Base-by-base conservation (phyloP, 345 rosid species). In the Sonneratia alba region DNA sequence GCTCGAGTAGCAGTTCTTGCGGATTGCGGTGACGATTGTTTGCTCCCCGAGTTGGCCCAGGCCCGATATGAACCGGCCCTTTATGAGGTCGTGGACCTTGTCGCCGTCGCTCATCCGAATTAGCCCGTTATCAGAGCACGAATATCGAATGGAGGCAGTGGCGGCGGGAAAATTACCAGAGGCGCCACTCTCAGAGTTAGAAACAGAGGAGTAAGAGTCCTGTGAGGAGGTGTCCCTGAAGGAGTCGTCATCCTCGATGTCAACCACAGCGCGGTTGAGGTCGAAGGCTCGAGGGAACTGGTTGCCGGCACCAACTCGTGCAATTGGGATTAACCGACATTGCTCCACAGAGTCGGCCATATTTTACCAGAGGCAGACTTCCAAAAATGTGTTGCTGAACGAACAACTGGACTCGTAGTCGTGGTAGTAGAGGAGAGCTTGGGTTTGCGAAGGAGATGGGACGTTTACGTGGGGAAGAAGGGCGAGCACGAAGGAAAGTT, bases 121-220 rank as follows among this genome's bases (percentile, higher is more conserved):
- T 62, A 88, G 71, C 15, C 85, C 85, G 2, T 70, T 70, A 3
- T 55, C 70, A 1, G 73, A 70, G 69, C 68, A 55, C 0, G 75
- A 70, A 24, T 63, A 21, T 2, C 16, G 76, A 69, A 8, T 14
- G 19, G 24, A 24, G 51, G 49, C 67, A 4, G 6, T 34, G 38
- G 27, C 15, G 6, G 78, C 66, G 3, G 70, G 2, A 24, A 21
- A 19, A 24, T 40, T 40, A 40, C 76, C 79, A 1, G 85, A 81
- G 7, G 69, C 45, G 6, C 70, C 45, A 72, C 93, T 91, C 75
- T 86, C 95, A 65, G 87, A 72, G 74, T 89, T 89, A 0, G 91
- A 89, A 27, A 85, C 42, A 40, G 70, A 12, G 49, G 45, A 21
- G 8, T 67, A 8, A 67, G 62, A 59, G 64, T 83, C 81, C 14